Evolutionary conservation across 345 rosid genomes (phyloP), one percentile per base, ranked within the genome.

Genomic region (Rhodamnia rubescens): DNA sequence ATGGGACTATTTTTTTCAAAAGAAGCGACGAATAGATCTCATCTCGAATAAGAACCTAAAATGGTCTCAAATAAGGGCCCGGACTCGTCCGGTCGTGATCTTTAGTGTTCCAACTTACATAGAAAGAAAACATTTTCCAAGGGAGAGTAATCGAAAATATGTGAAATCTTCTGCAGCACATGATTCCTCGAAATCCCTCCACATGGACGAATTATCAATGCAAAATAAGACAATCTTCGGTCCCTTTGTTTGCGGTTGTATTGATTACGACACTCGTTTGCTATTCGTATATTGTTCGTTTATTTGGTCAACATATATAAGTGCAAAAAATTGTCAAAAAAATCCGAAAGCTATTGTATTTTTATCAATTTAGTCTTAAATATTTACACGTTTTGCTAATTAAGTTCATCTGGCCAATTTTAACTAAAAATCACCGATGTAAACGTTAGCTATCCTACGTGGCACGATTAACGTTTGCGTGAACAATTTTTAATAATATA

Each of bases 21-120:
- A 32, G 1, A 32, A 12, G 5, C 1, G 7, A 1, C 0, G 0
- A 61, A 20, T 29, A 16, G 8, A 27, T 27, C 10, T 3, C 5
- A 0, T 3, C 27, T 59, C 32, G 7, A 29, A 29, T 15, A 29
- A 29, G 0, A 1, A 15, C 2, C 21, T 61, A 4, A 61, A 61
- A 16, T 61, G 74, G 29, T 29, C 42, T 29, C 20, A 61, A 59
- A 29, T 15, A 7, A 61, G 15, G 4, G 8, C 2, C 21, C 5
- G 2, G 18, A 64, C 3, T 64, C 10, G 44, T 10, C 22, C 0
- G 40, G 8, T 29, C 24, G 9, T 64, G 44, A 32, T 32, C 22
- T 64, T 64, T 64, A 16, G 18, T 16, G 4, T 20, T 64, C 22
- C 44, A 15, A 64, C 1, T 29, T 64, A 32, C 11, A 1, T 3